Base-by-base conservation (phyloP, 257 asterid species). In the Solanum clarkiae region DNA sequence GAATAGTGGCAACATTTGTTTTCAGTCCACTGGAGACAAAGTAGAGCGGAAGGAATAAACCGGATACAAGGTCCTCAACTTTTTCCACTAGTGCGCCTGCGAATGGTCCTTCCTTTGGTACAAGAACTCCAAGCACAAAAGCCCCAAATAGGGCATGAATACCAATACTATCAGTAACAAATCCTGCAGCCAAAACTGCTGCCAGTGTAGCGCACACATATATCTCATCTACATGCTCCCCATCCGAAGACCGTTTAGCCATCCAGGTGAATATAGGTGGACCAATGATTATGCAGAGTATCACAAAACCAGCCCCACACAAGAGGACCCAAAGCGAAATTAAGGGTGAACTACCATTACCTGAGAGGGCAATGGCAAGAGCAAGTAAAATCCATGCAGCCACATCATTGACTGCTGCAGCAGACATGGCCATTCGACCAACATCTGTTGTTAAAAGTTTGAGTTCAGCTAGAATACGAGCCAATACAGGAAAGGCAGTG, bases 321-420 rank as follows among this genome's bases (percentile, higher is more conserved):
- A 93, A 71, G 81, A 93, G 91, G 26, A 93, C 96, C 94, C 94
- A 93, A 51, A 93, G 75, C 0, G 95, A 86, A 29, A 90, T 91
- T 15, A 93, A 45, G 16, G 96, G 94, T 56, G 95, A 92, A 22
- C 86, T 86, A 10, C 88, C 90, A 0, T 89, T 81, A 44, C 94
- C 94, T 6, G 96, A 92, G 11, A 93, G 75, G 70, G 96, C 95
- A 26, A 93, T 87, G 79, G 96, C 96, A 40, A 93, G 89, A 26
- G 95, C 95, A 63, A 93, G 94, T 49, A 93, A 89, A 84, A 93
- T 91, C 96, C 96, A 93, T 20, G 96, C 96, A 24, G 93, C 96
- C 84, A 93, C 93, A 18, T 93, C 96, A 32, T 93, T 93, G 20
- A 93, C 94, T 22, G 96, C 96, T 20, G 96, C 96, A 18, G 96